These are phyloP conservation scores for Neurospora pannonica DNA, from an alignment of 495 filamentous ascomycete species.

Conservation along the genomic window DNA sequence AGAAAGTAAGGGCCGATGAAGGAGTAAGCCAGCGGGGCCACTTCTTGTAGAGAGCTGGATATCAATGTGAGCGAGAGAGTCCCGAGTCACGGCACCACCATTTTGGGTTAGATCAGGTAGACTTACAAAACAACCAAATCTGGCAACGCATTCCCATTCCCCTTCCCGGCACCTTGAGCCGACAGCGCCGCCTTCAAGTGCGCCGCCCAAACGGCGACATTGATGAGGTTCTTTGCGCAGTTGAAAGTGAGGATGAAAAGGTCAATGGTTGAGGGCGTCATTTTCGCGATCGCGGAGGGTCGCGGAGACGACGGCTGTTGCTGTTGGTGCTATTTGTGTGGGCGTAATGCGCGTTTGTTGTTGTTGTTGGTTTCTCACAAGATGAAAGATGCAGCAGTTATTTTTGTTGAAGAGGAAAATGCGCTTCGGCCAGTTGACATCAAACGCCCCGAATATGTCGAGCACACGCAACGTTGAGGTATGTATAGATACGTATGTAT, in stretches of 20 bases:
- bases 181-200: slow-evolving; percentile 65
- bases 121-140: slow-evolving; percentile 57
- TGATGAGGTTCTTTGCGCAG: slow-evolving; percentile 61
- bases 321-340: neutral
- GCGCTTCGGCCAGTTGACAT: neutral
- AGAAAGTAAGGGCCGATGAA: slow-evolving; percentile 82
- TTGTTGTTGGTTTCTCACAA: neutral
- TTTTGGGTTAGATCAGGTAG: no score
- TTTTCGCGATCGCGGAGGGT: slow-evolving; percentile 1
- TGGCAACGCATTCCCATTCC: slow-evolving; percentile 41
- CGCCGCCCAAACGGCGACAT: slow-evolving; percentile 53
- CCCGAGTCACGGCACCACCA: no score
- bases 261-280: slow-evolving; percentile 30
- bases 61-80: neutral
- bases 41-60: slow-evolving; percentile 68
- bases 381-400: neutral
- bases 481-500: neutral
- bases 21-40: slow-evolving; percentile 71
- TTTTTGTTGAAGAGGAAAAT: neutral
- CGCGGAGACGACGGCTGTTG: neutral
- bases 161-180: neutral
- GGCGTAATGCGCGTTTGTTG: neutral
- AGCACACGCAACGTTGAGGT: neutral
- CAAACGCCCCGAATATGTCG: neutral
- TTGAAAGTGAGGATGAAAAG: slow-evolving; percentile 86